Evolutionary conservation across 306 rosid species (phyloP).

Genomic region (Prunus mume): DNA sequence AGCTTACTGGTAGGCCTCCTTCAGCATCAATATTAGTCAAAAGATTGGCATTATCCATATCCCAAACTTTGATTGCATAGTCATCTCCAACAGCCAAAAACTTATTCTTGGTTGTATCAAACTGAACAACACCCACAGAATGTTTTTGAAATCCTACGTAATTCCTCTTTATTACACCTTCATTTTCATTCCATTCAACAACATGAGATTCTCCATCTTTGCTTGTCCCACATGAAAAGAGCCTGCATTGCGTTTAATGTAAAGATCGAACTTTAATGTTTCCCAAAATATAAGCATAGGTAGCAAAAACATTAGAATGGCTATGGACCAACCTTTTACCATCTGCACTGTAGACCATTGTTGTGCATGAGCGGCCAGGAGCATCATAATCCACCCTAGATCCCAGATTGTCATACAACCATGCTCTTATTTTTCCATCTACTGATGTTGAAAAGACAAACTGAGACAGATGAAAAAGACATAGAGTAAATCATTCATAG

Average conservation of each 20-base stretch:
- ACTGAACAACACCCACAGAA: conserved; percentile 68
- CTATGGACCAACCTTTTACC: conserved; percentile 66
- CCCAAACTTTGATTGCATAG: conserved; percentile 84
- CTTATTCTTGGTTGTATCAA: conserved; percentile 72
- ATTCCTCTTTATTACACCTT: conserved; percentile 71
- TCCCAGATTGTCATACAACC: conserved; percentile 73
- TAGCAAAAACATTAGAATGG: conserved; percentile 10
- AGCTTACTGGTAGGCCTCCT: conserved; percentile 82
- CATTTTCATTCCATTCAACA: conserved; percentile 91
- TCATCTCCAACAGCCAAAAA: conserved; percentile 90
- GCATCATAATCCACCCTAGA: conserved; percentile 86
- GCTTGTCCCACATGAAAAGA: conserved; percentile 92
- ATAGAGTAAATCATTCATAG: conserved; percentile 7
- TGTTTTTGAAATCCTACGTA: conserved; percentile 75
- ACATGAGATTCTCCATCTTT: conserved; percentile 75
- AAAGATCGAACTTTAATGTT: conserved; percentile 6
- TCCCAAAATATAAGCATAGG: not conserved
- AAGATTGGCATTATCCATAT: conserved; percentile 71
- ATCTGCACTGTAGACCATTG: conserved; percentile 80
- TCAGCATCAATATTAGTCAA: conserved; percentile 70
- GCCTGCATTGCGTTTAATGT: conserved; percentile 36
- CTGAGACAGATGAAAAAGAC: conserved; percentile 23
- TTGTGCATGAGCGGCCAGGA: conserved; percentile 81
- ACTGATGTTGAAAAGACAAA: conserved; percentile 75
- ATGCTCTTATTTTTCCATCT: conserved; percentile 62